Evolutionary conservation across 352 stramenopile genomes (phyloP), one percentile per base, ranked within the genome.

Genomic region (Peronosclerospora sorghi): DNA sequence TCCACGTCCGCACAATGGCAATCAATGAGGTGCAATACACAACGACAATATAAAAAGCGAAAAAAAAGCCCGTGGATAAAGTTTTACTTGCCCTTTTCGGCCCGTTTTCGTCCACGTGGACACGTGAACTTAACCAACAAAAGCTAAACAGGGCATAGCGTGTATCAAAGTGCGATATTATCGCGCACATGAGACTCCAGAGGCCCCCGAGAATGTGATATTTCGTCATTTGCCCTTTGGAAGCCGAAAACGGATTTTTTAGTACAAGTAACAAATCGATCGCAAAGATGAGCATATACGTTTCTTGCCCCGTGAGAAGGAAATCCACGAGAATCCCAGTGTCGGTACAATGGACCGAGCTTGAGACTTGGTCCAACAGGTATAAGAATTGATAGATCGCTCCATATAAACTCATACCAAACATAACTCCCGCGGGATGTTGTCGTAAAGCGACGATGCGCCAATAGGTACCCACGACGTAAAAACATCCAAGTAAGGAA

Each of bases 251-350:
- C 6, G 81, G 81, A 38, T 91, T 94, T 50, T 89, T 90, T 14
- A 89, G 48, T 17, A 79, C 72, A 23, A 94, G 44, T 4, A 89
- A 54, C 18, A 94, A 51, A 42, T 94, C 81, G 35, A 91, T 86
- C 6, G 81, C 71, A 49, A 94, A 88, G 35, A 90, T 82, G n/a
- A 91, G 61, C 70, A 94, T 88, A 52, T 89, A 91, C 20, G 77
- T 90, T 38, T 90, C 77, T 45, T 90, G 77, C 7, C 77, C 77
- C 1, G 77, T 90, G 37, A 87, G 72, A 32, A 86, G 84, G 35
- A 90, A 78, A 37, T 90, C 77, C 5, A 86, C 74, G 28, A 86
- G 54, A 27, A 90, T 64, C 1, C 72, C 68, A 36, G 80, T 75
- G 39, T 83, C 51, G 17, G 46, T 67, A 45, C 77, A 90, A 5